Percentiles rank a stretch among this genome's conserved stretches.
phyloP scores from a whole-genome alignment of 2,329 filamentous ascomycete species.

The Cladosporium sp. region DNA sequence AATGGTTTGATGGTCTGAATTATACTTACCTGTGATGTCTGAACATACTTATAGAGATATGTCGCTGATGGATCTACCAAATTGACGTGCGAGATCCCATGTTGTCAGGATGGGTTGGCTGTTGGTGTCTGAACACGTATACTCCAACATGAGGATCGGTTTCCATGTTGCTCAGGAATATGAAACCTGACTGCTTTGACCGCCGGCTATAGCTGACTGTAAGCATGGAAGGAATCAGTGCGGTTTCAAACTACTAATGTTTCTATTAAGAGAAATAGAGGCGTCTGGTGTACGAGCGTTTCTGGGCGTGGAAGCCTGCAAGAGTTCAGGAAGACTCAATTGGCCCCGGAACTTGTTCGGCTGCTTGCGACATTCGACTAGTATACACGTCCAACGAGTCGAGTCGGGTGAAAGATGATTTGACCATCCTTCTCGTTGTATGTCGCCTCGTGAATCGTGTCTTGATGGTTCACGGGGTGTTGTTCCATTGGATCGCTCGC shows the following conservation, averaged over 20 bases:
- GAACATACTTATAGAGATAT: neutral
- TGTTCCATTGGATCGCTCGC: neutral
- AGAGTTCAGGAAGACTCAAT: neutral
- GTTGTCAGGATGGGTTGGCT: neutral
- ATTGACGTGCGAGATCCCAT: neutral
- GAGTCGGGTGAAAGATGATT: neutral
- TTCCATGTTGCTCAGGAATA: neutral
- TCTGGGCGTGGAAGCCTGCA: neutral
- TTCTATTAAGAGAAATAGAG: neutral
- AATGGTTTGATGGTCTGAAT: neutral
- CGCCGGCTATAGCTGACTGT: neutral
- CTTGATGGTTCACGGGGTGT: neutral
- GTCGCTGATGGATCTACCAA: neutral
- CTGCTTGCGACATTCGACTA: neutral
- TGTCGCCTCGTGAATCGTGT: neutral
- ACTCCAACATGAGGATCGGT: neutral
- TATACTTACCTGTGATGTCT: neutral
- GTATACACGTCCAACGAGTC: neutral
- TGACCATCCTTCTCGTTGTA: neutral
- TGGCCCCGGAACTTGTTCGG: neutral
- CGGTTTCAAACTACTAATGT: neutral
- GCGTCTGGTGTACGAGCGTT: neutral
- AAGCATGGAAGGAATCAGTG: neutral
- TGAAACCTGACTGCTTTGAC: neutral
- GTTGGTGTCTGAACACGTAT: neutral